Evolutionary conservation across 805 yeast species (phyloP), one percentile per base, ranked within the genome.

Genomic region (Zygosaccharomyces lentus): DNA sequence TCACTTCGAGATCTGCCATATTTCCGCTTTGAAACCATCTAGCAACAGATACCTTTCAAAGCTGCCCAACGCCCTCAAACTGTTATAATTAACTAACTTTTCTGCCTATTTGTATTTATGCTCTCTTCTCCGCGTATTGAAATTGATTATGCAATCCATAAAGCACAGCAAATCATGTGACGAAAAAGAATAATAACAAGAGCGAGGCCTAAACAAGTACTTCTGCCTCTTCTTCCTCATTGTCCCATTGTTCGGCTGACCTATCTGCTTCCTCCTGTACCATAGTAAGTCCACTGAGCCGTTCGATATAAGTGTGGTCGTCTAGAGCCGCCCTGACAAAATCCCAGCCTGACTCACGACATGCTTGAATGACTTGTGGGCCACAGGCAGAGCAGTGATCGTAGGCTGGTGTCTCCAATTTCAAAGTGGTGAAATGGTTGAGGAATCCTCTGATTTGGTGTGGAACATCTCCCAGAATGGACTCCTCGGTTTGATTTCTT

Each of bases 361-460:
- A 88, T 8, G 69, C 73, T 2, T 71, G 65, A 0, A 86, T 55
- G 1, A 93, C 82, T 0, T 70, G 55, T 0, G 66, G 52, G 1
- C 96, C 86, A 57, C 99, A 93, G 0, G 90, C 99, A 0, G 97
- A 83, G 64, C 99, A 93, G 55, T 78, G 72, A 31, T 74, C 70
- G 66, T 85, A 95, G 25, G 81, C 80, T 1, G 87, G 87, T 0
- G 95, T 84, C 48, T 73, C 71, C 17, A 90, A 70, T 54, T 81
- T 83, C 47, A 83, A 61, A 12, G 80, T 81, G 37, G 76, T 76
- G 55, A 82, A 87, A 40, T 73, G 74, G 54, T 77, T 79, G 27
- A 95, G 66, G 59, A 83, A 91, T 0, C 98, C 99, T 49, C 99
- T 73, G 17, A 93, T 71, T 62, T 95, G 99, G 64, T 91, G 99